phyloP scores from a whole-genome alignment of 1,284 basidiomycete species.

The Boletellus deceptivus region DNA sequence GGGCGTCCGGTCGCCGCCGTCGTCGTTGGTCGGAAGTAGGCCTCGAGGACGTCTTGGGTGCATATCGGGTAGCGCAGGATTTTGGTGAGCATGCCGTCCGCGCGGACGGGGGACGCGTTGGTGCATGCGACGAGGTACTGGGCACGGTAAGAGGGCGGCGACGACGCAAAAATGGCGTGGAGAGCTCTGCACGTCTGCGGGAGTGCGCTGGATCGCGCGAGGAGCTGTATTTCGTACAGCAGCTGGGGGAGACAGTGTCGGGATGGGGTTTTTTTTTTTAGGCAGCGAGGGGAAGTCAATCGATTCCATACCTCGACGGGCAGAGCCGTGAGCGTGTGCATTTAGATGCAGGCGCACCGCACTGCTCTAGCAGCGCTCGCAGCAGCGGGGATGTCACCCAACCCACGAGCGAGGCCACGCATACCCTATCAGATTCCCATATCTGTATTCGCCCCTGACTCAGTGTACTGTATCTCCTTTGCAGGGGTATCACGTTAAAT shows the following conservation, averaged over 20 bases:
- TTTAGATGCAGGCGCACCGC: neutral
- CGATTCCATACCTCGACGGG: slow-evolving; percentile 45
- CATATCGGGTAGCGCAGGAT: slow-evolving; percentile 68
- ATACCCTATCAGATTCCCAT: neutral
- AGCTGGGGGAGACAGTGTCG: slow-evolving; percentile 45
- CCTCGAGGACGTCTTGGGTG: slow-evolving; percentile 51
- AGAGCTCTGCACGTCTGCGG: slow-evolving; percentile 56
- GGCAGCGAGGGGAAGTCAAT: neutral
- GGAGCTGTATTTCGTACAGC: slow-evolving; percentile 69
- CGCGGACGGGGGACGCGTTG: slow-evolving; percentile 8
- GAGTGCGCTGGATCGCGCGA: slow-evolving; percentile 57
- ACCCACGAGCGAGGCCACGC: too few relatives aligned
- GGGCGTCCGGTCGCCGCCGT: too few relatives aligned
- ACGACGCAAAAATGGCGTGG: slow-evolving; percentile 48
- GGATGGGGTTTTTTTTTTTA: neutral
- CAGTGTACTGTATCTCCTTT: too few relatives aligned
- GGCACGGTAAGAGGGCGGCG: slow-evolving; percentile 54
- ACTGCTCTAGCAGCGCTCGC: too few relatives aligned
- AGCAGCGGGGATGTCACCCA: too few relatives aligned
- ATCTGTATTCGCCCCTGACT: neutral
- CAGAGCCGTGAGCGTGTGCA: slow-evolving; percentile 34
- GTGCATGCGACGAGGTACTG: slow-evolving; percentile 54
- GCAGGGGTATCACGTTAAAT: too few relatives aligned
- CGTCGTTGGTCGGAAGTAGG: slow-evolving; percentile 36
- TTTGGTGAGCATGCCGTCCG: slow-evolving; percentile 39